Conservation (phyloP, 2,329 filamentous ascomycete genomes). For the Trichoderma sp. region DNA sequence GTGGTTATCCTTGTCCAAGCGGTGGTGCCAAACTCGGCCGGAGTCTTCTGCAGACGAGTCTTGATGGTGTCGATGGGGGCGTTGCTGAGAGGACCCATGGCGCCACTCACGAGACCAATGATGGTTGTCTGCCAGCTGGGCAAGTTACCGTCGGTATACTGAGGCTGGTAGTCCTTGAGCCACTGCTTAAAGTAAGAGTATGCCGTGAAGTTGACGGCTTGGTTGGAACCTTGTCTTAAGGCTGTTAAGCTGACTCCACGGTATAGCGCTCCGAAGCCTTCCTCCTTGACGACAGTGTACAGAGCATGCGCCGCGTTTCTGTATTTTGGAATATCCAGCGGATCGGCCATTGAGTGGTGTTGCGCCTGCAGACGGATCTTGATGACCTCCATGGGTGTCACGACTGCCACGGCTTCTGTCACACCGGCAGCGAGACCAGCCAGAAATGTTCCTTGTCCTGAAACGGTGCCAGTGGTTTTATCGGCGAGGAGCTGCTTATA, state of each 20-base stretch:
- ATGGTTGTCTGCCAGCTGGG: constrained; percentile 87
- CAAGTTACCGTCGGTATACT: constrained; percentile 62
- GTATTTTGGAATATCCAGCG: constrained; percentile 94
- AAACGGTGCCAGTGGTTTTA: constrained; percentile 62
- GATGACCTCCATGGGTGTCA: constrained; percentile 98
- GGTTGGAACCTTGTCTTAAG: constrained; percentile 90
- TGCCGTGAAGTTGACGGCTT: constrained; percentile 98
- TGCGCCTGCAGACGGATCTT: constrained; percentile 98
- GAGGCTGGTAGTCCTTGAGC: constrained; percentile 69
- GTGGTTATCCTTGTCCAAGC: constrained; percentile 73
- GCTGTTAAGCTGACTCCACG: constrained; percentile 92
- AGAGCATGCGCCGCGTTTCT: constrained; percentile 80
- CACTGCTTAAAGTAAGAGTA: constrained; percentile 89
- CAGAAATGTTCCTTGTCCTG: constrained; percentile 64
- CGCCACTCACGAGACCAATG: constrained; percentile 87
- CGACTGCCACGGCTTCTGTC: constrained; percentile 92
- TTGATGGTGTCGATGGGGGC: constrained; percentile 99
- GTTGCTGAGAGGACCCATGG: constrained; percentile 94
- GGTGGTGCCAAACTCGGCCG: constrained; percentile 75
- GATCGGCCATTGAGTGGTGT: constrained; percentile 96
- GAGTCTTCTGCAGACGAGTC: constrained; percentile 88
- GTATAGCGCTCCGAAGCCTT: constrained; percentile 84
- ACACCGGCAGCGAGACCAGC: constrained; percentile 90
- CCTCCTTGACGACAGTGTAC: constrained; percentile 89
- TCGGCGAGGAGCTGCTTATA: constrained; percentile 85